Base-by-base conservation (phyloP, 306 rosid genomes). In the Acacia acuminata region DNA sequence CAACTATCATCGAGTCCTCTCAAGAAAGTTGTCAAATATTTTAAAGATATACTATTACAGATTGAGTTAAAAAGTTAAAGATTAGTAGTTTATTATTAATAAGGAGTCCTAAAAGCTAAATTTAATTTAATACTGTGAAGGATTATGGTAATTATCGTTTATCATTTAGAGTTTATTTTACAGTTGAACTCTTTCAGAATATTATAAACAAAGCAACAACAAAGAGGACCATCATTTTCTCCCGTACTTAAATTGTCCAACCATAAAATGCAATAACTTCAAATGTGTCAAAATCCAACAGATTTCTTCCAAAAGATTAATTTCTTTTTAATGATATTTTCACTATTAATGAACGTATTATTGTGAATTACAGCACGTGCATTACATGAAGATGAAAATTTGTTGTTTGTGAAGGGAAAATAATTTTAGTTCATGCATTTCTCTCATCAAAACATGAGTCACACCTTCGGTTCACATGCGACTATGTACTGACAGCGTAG, bases 381-480 rank as follows among this genome's bases (percentile, higher is more conserved):
- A 75, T 10, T 34, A 34, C 43, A 74, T 19, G 53, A 74, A 13
- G 68, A 12, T 16, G 27, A 50, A 73, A 48, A 13, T 20, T 64
- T n/a, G 76, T 43, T 58, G 63, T 30, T 43, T 78, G 53, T 65
- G 60, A 82, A 42, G 24, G 77, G 15, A 50, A 75, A 64, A 40
- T 67, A 73, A 68, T 73, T 77, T 32, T 32, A 22, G 68, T 67
- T 81, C 67, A 71, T 42, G 40, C 64, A 76, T 68, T 75, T 75
- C 40, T 47, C 40, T 38, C 45, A 44, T 45, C 1, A 55, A 50
- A 51, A 55, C 65, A 81, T 22, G 61, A 82, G n/a, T 65, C 67
- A 51, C 76, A 96, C 99, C 96, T 90, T 86, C 69, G 99, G 99
- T 90, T 96, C 99, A 87, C 97, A 93, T 80, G 99, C 99, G 84